Conservation (phyloP, 164 flowering plant genomes). For the Vitis rotundifolia region DNA sequence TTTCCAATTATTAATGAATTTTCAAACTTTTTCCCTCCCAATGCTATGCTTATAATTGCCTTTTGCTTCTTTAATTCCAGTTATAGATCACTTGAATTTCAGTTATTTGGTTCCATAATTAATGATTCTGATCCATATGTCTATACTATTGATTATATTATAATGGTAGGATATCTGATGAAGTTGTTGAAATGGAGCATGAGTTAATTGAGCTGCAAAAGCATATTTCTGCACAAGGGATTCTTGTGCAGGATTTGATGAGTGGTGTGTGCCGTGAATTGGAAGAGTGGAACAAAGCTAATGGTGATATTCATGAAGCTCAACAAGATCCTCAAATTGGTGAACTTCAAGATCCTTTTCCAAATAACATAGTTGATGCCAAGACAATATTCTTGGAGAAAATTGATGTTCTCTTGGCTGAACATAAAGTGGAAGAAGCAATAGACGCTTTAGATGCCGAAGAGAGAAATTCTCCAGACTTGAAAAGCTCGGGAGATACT, state of each 20-base stretch:
- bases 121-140: neutral
- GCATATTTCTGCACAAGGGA: slow-evolving; percentile 85
- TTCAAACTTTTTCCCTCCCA: neutral
- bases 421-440: slow-evolving; percentile 82
- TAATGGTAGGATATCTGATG: slow-evolving; percentile 79
- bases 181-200: slow-evolving; percentile 88
- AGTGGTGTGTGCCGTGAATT: slow-evolving; percentile 76
- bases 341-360: slow-evolving; percentile 35
- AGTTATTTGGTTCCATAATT: neutral
- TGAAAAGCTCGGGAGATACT: slow-evolving; percentile 50
- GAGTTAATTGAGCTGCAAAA: slow-evolving; percentile 82
- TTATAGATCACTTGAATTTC: neutral
- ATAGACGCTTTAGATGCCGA: slow-evolving; percentile 66
- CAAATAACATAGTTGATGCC: slow-evolving; percentile 39
- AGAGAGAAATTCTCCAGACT: slow-evolving; percentile 59
- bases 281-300: slow-evolving; percentile 58
- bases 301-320: slow-evolving; percentile 28
- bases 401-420: slow-evolving; percentile 87
- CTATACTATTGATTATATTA: neutral
- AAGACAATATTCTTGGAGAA: slow-evolving; percentile 58
- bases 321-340: slow-evolving; percentile 25
- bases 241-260: slow-evolving; percentile 88
- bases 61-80: neutral
- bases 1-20: neutral
- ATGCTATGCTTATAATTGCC: neutral